A percentile compares a stretch with the other conserved stretches of the same genome.
Evolutionary conservation across 306 rosid species (phyloP).

Genomic region (Quercus gilva): DNA sequence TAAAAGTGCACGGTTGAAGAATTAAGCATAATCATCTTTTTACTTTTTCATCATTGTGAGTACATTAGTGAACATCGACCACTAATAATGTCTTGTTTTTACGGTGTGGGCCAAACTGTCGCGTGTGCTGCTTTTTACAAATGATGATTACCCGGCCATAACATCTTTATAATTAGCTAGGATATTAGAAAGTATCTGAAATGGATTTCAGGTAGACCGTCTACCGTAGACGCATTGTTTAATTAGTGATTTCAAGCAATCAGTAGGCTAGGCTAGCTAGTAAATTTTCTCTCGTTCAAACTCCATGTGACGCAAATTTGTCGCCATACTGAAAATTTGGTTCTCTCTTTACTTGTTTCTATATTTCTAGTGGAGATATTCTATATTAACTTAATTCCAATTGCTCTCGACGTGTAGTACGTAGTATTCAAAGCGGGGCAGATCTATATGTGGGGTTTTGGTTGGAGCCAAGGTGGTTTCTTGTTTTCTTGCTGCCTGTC

Average conservation of each 20-base stretch:
- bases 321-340: slow-evolving; percentile 18
- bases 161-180: too few species aligned
- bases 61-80: background rate
- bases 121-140: background rate
- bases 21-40: slow-evolving; percentile 22
- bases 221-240: background rate
- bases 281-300: background rate
- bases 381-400: background rate
- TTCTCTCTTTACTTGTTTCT: background rate
- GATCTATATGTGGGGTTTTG: background rate
- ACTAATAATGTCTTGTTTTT: background rate
- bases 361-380: slow-evolving; percentile 24
- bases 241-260: background rate
- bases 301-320: slow-evolving; percentile 21
- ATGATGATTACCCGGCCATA: background rate
- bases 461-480: slow-evolving; percentile 6
- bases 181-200: background rate
- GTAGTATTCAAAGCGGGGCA: background rate
- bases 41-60: background rate
- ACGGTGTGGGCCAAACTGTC: background rate
- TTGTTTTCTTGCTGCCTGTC: slow-evolving; percentile 18
- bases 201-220: background rate
- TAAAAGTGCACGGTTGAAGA: slow-evolving; percentile 7
- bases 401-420: background rate
- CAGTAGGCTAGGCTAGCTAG: background rate